phyloP scores from a whole-genome alignment of 257 asterid species.

The Capsicum pubescens region DNA sequence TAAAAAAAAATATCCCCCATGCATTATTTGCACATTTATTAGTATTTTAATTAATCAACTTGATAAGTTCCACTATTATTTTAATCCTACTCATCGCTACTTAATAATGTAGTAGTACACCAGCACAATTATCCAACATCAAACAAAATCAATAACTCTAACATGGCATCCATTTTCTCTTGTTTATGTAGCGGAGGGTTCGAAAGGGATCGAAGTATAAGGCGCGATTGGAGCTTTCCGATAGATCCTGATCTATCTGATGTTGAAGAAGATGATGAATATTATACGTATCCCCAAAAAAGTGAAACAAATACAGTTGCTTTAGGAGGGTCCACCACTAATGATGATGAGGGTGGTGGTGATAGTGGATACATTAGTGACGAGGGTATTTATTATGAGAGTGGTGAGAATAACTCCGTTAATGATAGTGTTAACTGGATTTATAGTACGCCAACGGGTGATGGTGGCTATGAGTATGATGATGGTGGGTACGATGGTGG shows the following conservation, averaged over 20 bases:
- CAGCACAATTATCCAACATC: not conserved
- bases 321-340: slow-evolving; percentile 6
- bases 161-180: slow-evolving; percentile 23
- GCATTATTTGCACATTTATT: not conserved
- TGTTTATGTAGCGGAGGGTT: slow-evolving; percentile 21
- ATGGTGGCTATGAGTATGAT: not conserved
- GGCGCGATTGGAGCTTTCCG: slow-evolving; percentile 26
- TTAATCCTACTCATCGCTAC: not conserved
- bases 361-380: not conserved
- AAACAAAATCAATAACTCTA: not conserved
- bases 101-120: not conserved
- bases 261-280: slow-evolving; percentile 6
- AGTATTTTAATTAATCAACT: not conserved
- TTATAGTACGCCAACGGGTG: not conserved
- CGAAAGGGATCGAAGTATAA: not conserved
- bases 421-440: not conserved
- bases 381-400: not conserved
- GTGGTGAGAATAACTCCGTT: not conserved
- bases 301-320: not conserved
- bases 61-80: not conserved
- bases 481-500: not conserved
- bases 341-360: not conserved
- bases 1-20: not conserved
- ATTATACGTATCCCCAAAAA: not conserved
- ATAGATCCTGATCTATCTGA: slow-evolving; percentile 19